Conservation (phyloP, 345 rosid genomes). For the Leavenworthia alabamica region DNA sequence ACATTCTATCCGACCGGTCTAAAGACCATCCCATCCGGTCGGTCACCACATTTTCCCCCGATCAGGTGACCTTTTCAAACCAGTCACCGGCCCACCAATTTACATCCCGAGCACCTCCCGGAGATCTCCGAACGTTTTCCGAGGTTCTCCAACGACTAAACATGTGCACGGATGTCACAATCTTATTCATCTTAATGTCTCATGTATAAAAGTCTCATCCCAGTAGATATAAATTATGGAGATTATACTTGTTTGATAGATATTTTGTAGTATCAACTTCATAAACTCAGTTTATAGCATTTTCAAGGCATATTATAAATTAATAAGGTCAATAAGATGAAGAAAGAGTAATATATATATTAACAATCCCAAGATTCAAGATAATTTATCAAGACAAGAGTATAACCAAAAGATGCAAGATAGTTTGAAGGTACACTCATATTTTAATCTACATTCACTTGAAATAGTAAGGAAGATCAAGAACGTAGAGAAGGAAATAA, state of each 20-base stretch:
- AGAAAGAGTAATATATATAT: slow-evolving; percentile 12
- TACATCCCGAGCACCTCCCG: too few relatives aligned
- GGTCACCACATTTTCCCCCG: too few relatives aligned
- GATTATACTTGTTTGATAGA: background rate
- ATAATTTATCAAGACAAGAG: slow-evolving; percentile 18
- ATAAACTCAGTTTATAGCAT: background rate
- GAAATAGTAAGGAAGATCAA: slow-evolving; percentile 81
- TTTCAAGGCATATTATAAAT: background rate
- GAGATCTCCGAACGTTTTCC: too few relatives aligned
- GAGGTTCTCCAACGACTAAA: too few relatives aligned
- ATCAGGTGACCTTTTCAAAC: too few relatives aligned
- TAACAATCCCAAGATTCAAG: slow-evolving; percentile 14
- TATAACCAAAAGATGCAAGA: slow-evolving; percentile 10
- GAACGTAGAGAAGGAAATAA: slow-evolving; percentile 74
- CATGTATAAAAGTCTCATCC: background rate
- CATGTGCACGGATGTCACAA: too few relatives aligned
- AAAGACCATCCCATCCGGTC: too few relatives aligned
- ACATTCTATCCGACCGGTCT: too few relatives aligned
- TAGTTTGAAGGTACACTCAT: slow-evolving; percentile 11
- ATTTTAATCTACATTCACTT: slow-evolving; percentile 40
- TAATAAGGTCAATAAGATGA: background rate
- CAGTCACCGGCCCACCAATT: too few relatives aligned
- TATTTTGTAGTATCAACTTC: background rate
- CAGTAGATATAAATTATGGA: background rate
- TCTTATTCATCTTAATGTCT: too few relatives aligned